Evolutionary conservation across 495 filamentous ascomycete genomes (phyloP).

Genomic region (Cenococcum geophilum): DNA sequence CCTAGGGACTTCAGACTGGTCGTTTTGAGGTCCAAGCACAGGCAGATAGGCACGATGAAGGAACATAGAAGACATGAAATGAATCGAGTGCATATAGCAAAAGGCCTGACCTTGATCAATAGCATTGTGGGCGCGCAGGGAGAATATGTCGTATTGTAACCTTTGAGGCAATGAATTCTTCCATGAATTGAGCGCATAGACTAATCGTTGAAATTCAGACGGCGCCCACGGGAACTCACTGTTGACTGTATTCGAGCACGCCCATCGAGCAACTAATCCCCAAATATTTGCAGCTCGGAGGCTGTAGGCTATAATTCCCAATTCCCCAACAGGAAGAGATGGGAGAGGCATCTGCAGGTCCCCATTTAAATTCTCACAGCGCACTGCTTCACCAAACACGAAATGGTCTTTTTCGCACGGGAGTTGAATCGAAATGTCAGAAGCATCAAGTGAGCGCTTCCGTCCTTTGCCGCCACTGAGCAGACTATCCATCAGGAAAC

Average conservation of each 20-base stretch:
- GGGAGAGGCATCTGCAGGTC: constrained; percentile 15
- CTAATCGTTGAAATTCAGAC: constrained; percentile 27
- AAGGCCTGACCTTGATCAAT: constrained; percentile 33
- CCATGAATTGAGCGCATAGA: constrained; percentile 25
- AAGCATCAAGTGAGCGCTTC: constrained; percentile 23
- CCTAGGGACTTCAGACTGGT: constrained; percentile 13
- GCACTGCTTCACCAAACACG: constrained; percentile 31
- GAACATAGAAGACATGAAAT: constrained; percentile 34
- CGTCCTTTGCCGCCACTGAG: constrained; percentile 34
- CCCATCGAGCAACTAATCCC: constrained; percentile 34
- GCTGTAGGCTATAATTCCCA: constrained; percentile 33
- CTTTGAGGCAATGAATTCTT: constrained; percentile 21
- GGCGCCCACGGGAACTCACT: constrained; percentile 27
- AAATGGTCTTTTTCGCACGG: constrained; percentile 33
- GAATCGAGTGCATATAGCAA: constrained; percentile 33
- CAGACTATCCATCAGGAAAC: constrained; percentile 35
- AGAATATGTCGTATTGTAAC: constrained; percentile 30
- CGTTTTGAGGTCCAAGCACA: constrained; percentile 27
- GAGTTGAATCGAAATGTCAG: constrained; percentile 31
- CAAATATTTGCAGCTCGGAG: constrained; percentile 33
- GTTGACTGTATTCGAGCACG: constrained; percentile 25
- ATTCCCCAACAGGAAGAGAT: constrained; percentile 18
- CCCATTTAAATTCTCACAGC: constrained; percentile 26
- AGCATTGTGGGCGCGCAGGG: constrained; percentile 30
- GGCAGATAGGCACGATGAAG: constrained; percentile 32